phyloP scores from a whole-genome alignment of 2,329 filamentous ascomycete genomes.

The Colletotrichum endophyticum region DNA sequence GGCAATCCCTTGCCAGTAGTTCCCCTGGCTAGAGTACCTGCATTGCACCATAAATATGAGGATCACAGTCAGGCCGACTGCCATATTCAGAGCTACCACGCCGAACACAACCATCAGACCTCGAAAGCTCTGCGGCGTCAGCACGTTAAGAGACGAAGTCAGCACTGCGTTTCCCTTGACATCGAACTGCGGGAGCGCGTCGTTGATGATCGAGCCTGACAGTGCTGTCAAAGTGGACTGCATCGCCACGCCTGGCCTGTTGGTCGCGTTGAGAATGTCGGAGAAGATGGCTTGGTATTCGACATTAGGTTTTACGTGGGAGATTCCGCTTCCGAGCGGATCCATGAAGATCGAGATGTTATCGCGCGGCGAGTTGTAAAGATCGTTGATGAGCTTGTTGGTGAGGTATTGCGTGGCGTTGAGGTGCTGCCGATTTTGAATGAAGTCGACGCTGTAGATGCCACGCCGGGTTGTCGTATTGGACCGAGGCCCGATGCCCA shows the following conservation, averaged over 20 bases:
- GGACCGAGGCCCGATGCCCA: background rate
- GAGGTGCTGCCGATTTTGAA: background rate
- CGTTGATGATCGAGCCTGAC: constrained; percentile 22
- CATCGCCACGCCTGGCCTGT: constrained; percentile 22
- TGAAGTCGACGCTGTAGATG: constrained; percentile 18
- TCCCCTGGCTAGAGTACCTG: constrained; percentile 23
- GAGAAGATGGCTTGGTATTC: constrained; percentile 24
- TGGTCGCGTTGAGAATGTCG: constrained; percentile 20
- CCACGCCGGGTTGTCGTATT: background rate
- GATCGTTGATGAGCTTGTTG: constrained; percentile 22
- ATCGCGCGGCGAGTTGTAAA: constrained; percentile 15
- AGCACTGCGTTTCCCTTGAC: background rate
- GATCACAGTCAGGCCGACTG: constrained; percentile 18
- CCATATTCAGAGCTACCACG: constrained; percentile 4
- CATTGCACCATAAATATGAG: constrained; percentile 21
- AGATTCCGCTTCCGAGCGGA: constrained; percentile 15
- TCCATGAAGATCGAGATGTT: constrained; percentile 22
- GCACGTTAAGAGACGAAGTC: background rate
- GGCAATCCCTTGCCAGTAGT: constrained; percentile 26
- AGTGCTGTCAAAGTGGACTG: constrained; percentile 22
- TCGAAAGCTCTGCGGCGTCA: background rate
- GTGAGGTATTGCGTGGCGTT: constrained; percentile 20
- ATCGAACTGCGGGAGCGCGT: constrained; percentile 20
- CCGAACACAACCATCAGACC: background rate
- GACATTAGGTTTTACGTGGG: constrained; percentile 22